Base-by-base conservation (phyloP, 495 filamentous ascomycete species). In the Penicillium bovifimosum region DNA sequence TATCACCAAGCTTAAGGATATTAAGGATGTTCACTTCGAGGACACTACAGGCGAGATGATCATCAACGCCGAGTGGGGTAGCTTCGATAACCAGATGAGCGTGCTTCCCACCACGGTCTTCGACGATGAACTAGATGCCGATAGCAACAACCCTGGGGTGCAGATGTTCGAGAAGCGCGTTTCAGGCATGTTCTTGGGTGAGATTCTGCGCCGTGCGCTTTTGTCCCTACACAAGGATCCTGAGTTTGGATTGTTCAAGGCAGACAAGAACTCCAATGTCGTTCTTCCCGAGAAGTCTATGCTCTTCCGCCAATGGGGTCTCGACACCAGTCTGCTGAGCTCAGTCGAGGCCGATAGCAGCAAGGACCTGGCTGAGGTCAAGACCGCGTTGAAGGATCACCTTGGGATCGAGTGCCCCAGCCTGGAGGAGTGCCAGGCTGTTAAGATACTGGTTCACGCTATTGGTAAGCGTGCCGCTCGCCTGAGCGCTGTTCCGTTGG, bases 131-230 rank as follows among this genome's bases (percentile, higher is more conserved):
- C 77, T 98, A 33, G 91, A 98, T 72, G 73, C 74, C 47, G 83
- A 83, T 18, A 90, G 83, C 62, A 82, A 88, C 56, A 98, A 98
- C 74, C 93, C 93, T 1, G 93, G 95, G 33, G 83, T 96, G 51
- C 93, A 98, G 69, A 96, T 96, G 86, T 98, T 96, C 72, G 93
- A 98, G 75, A 98, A 98, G 78, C 86, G 93, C 42, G 85, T 98
- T 33, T 93, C 88, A 0, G 93, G 93, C 69, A 98, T 98, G 93
- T 98, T 97, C 78, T 68, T 98, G 17, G 93, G 93, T 47, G 93
- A 98, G 66, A 91, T 98, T 52, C 75, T 96, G 33, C 87, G 93
- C 9, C 81, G 87, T 28, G 85, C 83, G 27, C 67, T 96, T 26
- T 60, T 91, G 16, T 73, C 79, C 31, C 70, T 92, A 64, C 68